phyloP scores from a whole-genome alignment of 306 rosid species.

The Vicia villosa region DNA sequence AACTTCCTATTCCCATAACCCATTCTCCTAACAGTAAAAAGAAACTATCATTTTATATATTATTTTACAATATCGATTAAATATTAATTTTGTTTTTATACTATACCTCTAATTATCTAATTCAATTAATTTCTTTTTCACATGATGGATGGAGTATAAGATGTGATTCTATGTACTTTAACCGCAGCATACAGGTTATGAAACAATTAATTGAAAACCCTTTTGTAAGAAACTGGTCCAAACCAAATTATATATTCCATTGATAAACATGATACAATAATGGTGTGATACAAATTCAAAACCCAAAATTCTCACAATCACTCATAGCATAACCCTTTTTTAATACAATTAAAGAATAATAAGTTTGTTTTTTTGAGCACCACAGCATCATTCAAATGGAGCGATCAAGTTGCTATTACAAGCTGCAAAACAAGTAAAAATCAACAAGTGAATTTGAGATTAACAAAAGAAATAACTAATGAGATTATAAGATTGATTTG shows the following conservation, averaged over 20 bases:
- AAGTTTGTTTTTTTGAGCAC: not conserved
- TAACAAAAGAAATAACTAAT: not conserved
- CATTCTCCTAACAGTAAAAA: too few species aligned
- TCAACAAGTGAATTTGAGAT: slow-evolving; percentile 5
- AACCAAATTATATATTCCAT: not conserved
- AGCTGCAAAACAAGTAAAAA: slow-evolving; percentile 26
- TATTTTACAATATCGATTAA: too few species aligned
- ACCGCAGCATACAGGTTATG: too few species aligned
- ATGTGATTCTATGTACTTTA: too few species aligned
- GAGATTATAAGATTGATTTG: too few species aligned
- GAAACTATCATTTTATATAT: too few species aligned
- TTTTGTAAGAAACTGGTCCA: not conserved
- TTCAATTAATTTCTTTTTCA: too few species aligned
- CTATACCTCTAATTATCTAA: too few species aligned
- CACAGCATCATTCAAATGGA: not conserved
- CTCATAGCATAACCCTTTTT: not conserved
- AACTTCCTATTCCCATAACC: too few species aligned
- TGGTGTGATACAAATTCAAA: not conserved
- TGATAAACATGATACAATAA: not conserved
- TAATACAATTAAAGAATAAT: not conserved
- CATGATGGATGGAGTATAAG: too few species aligned
- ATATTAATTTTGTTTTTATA: too few species aligned
- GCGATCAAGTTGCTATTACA: not conserved
- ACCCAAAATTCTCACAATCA: not conserved
- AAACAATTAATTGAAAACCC: not conserved